phyloP scores from a whole-genome alignment of 1,139 yeast genomes.

The Suhomyces bribrorum region DNA sequence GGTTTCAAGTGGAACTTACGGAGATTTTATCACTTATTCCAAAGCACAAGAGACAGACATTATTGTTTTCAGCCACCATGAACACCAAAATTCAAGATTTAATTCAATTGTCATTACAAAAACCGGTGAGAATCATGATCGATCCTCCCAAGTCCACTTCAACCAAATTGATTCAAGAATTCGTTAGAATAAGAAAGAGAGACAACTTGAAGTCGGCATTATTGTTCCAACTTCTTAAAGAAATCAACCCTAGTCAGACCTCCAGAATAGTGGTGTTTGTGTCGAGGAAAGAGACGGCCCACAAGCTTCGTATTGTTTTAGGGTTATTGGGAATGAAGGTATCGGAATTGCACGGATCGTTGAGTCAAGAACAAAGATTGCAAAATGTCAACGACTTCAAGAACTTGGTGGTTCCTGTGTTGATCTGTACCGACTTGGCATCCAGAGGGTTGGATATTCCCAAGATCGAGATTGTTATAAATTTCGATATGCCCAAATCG shows the following conservation, averaged over 20 bases:
- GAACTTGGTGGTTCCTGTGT: slow-evolving; percentile 76
- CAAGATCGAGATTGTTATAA: slow-evolving; percentile 89
- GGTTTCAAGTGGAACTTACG: slow-evolving; percentile 91
- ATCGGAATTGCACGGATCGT: slow-evolving; percentile 91
- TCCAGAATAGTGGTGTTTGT: slow-evolving; percentile 86
- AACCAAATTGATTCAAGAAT: slow-evolving; percentile 82
- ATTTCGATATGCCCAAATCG: slow-evolving; percentile 93
- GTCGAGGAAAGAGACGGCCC: slow-evolving; percentile 88
- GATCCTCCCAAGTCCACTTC: slow-evolving; percentile 97
- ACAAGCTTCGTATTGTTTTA: slow-evolving; percentile 75
- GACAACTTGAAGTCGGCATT: slow-evolving; percentile 83
- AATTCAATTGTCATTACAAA: slow-evolving; percentile 81
- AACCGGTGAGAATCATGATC: slow-evolving; percentile 92
- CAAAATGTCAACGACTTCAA: slow-evolving; percentile 81
- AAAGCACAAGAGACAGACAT: slow-evolving; percentile 80
- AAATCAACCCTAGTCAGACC: slow-evolving; percentile 59
- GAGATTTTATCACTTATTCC: slow-evolving; percentile 89
- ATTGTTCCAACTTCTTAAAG: slow-evolving; percentile 66
- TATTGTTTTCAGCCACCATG: slow-evolving; percentile 97
- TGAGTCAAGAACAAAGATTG: slow-evolving; percentile 94
- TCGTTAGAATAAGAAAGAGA: slow-evolving; percentile 90
- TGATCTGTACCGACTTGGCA: slow-evolving; percentile 95
- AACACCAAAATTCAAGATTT: slow-evolving; percentile 86
- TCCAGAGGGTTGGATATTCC: slow-evolving; percentile 99
- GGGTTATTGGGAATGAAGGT: slow-evolving; percentile 87